phyloP scores from a whole-genome alignment of 179 eudicot species.

The Spinacia oleracea region DNA sequence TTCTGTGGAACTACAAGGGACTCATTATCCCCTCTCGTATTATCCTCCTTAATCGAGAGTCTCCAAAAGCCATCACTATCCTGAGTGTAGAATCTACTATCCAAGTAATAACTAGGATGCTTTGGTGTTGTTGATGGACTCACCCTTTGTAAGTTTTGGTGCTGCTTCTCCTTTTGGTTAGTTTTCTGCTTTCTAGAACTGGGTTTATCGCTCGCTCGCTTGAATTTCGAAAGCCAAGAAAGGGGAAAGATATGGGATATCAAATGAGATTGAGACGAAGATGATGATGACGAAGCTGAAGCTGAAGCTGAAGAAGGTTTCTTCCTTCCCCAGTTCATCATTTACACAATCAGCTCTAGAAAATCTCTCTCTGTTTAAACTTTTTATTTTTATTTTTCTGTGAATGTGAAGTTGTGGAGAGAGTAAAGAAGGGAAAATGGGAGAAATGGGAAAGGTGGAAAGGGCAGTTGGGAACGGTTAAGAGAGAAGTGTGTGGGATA shows the following conservation, averaged over 20 bases:
- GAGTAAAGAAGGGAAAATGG: not conserved
- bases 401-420: not conserved
- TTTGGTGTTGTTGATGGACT: constrained; percentile 8
- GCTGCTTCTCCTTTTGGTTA: constrained; percentile 21
- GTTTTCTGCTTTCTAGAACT: constrained; percentile 2
- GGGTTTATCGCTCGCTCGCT: constrained; percentile 23
- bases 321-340: constrained; percentile 56
- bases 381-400: not conserved
- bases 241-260: constrained; percentile 44
- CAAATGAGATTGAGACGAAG: constrained; percentile 31
- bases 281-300: constrained; percentile 28
- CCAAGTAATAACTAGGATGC: constrained; percentile 7
- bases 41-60: constrained; percentile 12
- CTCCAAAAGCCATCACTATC: constrained; percentile 38
- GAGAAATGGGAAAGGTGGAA: not conserved
- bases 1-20: not conserved
- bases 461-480: constrained; percentile 36
- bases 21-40: not conserved
- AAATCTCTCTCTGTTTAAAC: constrained; percentile 2
- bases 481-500: not conserved
- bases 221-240: constrained; percentile 48
- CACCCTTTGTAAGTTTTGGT: constrained; percentile 17
- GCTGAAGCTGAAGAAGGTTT: constrained; percentile 37
- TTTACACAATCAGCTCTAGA: constrained; percentile 17
- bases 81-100: constrained; percentile 22